phyloP scores from a whole-genome alignment of 2,329 filamentous ascomycete species.

The Cucurbitaria berberidis region DNA sequence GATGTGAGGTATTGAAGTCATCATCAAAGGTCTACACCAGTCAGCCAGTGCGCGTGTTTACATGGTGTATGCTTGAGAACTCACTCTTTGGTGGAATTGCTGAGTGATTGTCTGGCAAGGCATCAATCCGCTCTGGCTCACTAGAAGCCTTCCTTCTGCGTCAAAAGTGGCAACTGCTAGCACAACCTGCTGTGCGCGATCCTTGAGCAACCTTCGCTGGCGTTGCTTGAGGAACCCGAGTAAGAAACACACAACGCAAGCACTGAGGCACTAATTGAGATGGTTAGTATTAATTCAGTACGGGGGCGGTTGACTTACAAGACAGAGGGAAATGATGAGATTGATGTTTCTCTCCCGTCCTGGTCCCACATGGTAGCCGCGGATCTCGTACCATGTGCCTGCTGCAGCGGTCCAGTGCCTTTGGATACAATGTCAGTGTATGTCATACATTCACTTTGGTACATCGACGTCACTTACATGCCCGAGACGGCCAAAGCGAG shows the following conservation, averaged over 20 bases:
- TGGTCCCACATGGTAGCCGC: conserved; percentile 51
- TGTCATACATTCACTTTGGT: not conserved
- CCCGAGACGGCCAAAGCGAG: conserved; percentile 78
- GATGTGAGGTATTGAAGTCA: conserved; percentile 75
- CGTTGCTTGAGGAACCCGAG: conserved; percentile 47
- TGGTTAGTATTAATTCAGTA: conserved; percentile 75
- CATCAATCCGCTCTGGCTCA: conserved; percentile 71
- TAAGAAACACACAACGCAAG: conserved; percentile 47
- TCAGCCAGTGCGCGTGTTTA: conserved; percentile 55
- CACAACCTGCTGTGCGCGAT: conserved; percentile 61
- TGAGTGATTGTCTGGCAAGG: conserved; percentile 78
- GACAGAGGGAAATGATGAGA: conserved; percentile 73
- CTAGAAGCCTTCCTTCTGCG: conserved; percentile 67
- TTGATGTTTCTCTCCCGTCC: conserved; percentile 64
- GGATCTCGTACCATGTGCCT: conserved; percentile 71
- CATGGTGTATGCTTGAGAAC: conserved; percentile 42
- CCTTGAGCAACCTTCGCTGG: conserved; percentile 48
- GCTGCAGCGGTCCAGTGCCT: conserved; percentile 77
- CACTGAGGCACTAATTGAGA: conserved; percentile 45
- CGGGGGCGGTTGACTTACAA: conserved; percentile 58
- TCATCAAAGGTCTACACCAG: conserved; percentile 65
- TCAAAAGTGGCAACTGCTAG: conserved; percentile 71
- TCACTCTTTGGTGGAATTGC: conserved; percentile 52
- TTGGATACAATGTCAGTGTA: not conserved
- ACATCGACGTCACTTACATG: conserved; percentile 58